Evolutionary conservation across 1,139 yeast species (phyloP).

Genomic region (Saccharomycopsis hybrid): DNA sequence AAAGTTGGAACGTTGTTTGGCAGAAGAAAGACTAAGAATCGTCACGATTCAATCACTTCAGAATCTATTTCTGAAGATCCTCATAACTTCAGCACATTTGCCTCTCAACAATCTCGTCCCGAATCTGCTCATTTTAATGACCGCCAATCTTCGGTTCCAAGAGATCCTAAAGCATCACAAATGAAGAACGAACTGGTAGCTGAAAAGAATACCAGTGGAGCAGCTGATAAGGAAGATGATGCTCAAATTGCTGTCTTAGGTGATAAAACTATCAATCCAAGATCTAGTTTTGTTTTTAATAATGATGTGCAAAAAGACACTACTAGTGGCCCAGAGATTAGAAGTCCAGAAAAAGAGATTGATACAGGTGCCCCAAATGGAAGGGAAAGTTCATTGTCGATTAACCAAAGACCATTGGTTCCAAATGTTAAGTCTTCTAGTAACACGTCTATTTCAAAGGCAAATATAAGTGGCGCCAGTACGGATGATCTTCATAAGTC

Average conservation of each 20-base stretch:
- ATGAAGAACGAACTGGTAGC: background rate
- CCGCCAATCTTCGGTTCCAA: background rate
- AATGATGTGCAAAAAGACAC: background rate
- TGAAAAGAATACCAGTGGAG: background rate
- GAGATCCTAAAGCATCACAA: background rate
- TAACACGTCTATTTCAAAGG: background rate
- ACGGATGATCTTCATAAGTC: background rate
- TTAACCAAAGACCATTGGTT: constrained; percentile 20
- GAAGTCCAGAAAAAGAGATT: background rate
- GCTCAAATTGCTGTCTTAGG: background rate
- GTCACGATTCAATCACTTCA: constrained; percentile 1
- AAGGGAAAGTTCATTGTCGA: constrained; percentile 1
- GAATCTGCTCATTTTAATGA: no score
- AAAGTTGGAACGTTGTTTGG: constrained; percentile 82
- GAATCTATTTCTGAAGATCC: background rate
- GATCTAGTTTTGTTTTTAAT: constrained; percentile 4
- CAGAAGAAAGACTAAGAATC: constrained; percentile 40
- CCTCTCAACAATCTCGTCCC: background rate
- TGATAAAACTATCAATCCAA: constrained; percentile 10
- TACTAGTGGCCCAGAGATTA: background rate
- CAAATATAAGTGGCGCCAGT: background rate
- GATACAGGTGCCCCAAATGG: background rate
- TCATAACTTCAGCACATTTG: no score
- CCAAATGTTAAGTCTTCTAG: constrained; percentile 8
- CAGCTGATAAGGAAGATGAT: background rate